phyloP scores from a whole-genome alignment of 352 stramenopile species.

The Globisporangium mamillatum region DNA sequence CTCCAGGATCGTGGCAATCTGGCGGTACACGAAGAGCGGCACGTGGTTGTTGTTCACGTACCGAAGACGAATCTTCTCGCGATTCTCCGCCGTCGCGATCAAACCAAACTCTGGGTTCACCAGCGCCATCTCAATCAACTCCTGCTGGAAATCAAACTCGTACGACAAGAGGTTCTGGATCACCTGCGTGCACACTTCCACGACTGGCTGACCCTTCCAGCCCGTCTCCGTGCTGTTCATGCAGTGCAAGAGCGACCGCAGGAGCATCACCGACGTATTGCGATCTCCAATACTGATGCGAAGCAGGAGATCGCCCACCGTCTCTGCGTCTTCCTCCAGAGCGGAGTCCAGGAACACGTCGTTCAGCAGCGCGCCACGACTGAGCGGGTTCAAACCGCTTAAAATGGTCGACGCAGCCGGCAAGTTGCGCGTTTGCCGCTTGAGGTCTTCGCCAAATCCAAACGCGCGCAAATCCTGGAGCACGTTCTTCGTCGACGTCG shows the following conservation, averaged over 20 bases:
- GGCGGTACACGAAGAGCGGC: slow-evolving; percentile 77
- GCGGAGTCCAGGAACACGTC: slow-evolving; percentile 85
- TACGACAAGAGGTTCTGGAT: slow-evolving; percentile 64
- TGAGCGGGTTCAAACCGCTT: slow-evolving; percentile 50
- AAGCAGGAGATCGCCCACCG: slow-evolving; percentile 67
- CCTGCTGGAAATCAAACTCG: slow-evolving; percentile 51
- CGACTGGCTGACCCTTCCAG: slow-evolving; percentile 86
- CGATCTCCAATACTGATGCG: slow-evolving; percentile 63
- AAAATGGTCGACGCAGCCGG: slow-evolving; percentile 42
- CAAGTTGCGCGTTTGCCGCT: slow-evolving; percentile 39
- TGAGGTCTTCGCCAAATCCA: slow-evolving; percentile 79
- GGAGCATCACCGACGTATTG: slow-evolving; percentile 53
- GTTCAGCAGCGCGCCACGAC: slow-evolving; percentile 59
- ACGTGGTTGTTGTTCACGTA: slow-evolving; percentile 71
- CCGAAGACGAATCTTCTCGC: slow-evolving; percentile 56
- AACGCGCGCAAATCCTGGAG: slow-evolving; percentile 77
- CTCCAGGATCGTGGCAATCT: slow-evolving; percentile 69
- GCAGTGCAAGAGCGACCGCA: slow-evolving; percentile 71
- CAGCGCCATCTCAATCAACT: slow-evolving; percentile 72
- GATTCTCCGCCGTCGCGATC: slow-evolving; percentile 60
- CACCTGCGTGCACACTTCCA: slow-evolving; percentile 65
- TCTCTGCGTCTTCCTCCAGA: slow-evolving; percentile 85
- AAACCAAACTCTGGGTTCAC: slow-evolving; percentile 64
- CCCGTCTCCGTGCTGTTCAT: slow-evolving; percentile 79
- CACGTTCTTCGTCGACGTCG: slow-evolving; percentile 73